Conservation (phyloP, 805 yeast genomes). For the Candida saitoana region DNA sequence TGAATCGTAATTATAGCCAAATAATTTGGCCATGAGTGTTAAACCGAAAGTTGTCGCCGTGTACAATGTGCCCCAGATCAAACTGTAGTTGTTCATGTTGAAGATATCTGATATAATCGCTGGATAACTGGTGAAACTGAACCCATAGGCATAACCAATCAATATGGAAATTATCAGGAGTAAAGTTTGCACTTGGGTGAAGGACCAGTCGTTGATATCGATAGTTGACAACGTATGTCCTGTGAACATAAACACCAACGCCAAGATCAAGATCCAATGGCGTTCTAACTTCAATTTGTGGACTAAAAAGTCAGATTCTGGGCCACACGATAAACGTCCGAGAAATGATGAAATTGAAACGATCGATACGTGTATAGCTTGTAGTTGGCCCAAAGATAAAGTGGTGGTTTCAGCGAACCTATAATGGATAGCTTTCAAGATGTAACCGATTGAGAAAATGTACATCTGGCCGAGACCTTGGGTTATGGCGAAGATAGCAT, state of each 20-base stretch:
- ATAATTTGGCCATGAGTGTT: conserved; percentile 27
- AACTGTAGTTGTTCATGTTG: conserved; percentile 29
- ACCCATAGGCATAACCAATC: conserved; percentile 34
- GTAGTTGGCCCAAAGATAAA: conserved; percentile 18
- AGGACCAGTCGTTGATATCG: conserved; percentile 10
- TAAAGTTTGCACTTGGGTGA: conserved; percentile 13
- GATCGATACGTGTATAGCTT: conserved; percentile 31
- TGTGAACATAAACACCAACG: conserved; percentile 24
- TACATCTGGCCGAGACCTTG: conserved; percentile 39
- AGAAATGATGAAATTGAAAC: conserved; percentile 28
- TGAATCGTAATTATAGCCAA: conserved; percentile 27
- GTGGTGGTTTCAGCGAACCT: conserved; percentile 12
- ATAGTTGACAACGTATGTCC: conserved; percentile 24
- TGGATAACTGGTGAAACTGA: conserved; percentile 31
- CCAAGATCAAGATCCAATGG: conserved; percentile 30
- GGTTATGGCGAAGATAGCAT: conserved; percentile 24
- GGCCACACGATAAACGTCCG: conserved; percentile 31
- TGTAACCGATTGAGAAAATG: conserved; percentile 30
- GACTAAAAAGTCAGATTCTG: conserved; percentile 25
- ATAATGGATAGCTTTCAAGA: conserved; percentile 26
- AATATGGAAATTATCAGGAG: conserved; percentile 22
- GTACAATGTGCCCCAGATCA: conserved; percentile 33
- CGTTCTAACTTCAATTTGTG: conserved; percentile 22
- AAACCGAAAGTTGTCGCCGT: conserved; percentile 30
- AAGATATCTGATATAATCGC: conserved; percentile 31